Evolutionary conservation across 2,329 filamentous ascomycete genomes (phyloP), one percentile per base, ranked within the genome.

Genomic region (Domatiomyces catenatus): DNA sequence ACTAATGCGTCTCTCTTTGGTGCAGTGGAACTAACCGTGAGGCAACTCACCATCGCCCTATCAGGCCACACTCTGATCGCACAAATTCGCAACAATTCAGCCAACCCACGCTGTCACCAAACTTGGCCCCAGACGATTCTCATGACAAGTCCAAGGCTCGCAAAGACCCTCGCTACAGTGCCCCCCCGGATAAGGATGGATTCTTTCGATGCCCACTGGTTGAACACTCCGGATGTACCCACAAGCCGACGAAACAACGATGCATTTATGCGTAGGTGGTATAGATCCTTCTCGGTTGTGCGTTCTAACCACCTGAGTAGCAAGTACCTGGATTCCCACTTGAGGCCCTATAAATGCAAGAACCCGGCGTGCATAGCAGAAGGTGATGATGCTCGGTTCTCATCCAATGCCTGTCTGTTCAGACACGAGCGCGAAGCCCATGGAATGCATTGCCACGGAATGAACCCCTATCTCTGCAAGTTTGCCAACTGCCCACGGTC

Each of bases 311-410:
- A 24, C 28, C 5, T 43, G 42, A 44, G 47, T 65, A 94, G 89
- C 77, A 96, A 96, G 76, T 94, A 92, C 62, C 81, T 96, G 59
- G 90, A 96, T 69, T 95, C 90, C 24, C 90, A 96, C 71, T 69
- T 95, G 63, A 94, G 93, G 77, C 90, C 90, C 15, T 96, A 95
- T 72, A 83, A 86, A 54, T 96, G 90, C 83, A 93, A 92, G 79
- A 39, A 19, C 44, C 55, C 55, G 44, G 48, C 50, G 26, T 52
- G 52, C 42, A 76, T 83, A 58, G 75, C 81, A 55, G 77, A 80
- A 20, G 96, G 90, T 70, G 80, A 86, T 66, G 85, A 87, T 64
- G 80, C 87, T 57, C 82, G 85, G 48, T 96, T 96, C 68, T 95
- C 90, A 15, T 95, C 90, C 42, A 95, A 90, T 55, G 90, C 90